Percentiles rank a stretch among this genome's conserved stretches.
These are phyloP conservation scores for Drechslera avenae DNA, from an alignment of 2,329 filamentous ascomycete species.

Conservation along the genomic window DNA sequence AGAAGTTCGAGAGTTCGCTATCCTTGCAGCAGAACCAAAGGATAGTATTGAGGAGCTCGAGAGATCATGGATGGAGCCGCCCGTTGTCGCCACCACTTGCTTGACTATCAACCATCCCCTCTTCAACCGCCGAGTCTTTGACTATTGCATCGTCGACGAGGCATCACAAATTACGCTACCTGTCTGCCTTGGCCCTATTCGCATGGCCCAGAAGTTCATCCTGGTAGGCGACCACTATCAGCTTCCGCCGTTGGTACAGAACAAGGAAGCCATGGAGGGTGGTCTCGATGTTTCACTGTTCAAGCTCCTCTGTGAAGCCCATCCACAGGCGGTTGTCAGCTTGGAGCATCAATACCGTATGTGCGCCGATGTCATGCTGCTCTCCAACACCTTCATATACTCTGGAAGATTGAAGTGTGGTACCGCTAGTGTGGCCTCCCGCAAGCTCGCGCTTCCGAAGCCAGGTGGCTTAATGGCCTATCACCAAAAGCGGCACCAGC, in stretches of 20 bases:
- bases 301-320: constrained; percentile 86
- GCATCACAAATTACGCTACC: constrained; percentile 96
- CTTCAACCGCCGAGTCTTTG: constrained; percentile 87
- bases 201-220: constrained; percentile 90
- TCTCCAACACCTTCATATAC: constrained; percentile 94
- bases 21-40: constrained; percentile 74
- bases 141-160: constrained; percentile 98
- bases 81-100: constrained; percentile 93
- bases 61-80: constrained; percentile 80
- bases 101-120: constrained; percentile 87
- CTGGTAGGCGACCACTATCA: constrained; percentile 97
- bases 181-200: constrained; percentile 90
- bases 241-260: constrained; percentile 90
- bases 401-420: constrained; percentile 89
- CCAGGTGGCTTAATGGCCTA: constrained; percentile 39
- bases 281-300: constrained; percentile 93
- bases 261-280: constrained; percentile 81
- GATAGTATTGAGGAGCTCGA: constrained; percentile 82
- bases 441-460: constrained; percentile 69
- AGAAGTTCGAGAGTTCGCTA: constrained; percentile 84
- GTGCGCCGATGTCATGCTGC: constrained; percentile 94
- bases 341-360: constrained; percentile 97
- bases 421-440: constrained; percentile 72
- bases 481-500: constrained; percentile 34
- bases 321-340: constrained; percentile 86